Conservation (phyloP, 148 eudicot genomes). For the Fallopia convolvulus region DNA sequence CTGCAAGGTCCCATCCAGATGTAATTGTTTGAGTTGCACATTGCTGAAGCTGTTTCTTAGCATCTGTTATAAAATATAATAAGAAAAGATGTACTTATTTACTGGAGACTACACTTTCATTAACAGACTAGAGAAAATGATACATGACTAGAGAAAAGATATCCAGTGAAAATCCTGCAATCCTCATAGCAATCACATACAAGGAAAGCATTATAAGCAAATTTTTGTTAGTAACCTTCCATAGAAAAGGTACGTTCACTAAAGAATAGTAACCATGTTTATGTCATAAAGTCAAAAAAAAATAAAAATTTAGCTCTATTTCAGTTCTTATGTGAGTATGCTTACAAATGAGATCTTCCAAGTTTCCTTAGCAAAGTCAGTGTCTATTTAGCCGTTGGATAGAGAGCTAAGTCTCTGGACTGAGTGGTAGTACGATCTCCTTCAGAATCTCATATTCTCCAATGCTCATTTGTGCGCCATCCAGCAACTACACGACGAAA, state of each 20-base stretch:
- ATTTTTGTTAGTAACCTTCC: too few species aligned
- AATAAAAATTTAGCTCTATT: too few species aligned
- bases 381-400: too few species aligned
- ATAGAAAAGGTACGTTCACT: background rate
- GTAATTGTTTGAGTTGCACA: conserved; percentile 92
- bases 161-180: background rate
- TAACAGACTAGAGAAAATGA: background rate
- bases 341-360: too few species aligned
- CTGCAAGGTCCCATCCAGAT: conserved; percentile 61
- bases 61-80: conserved; percentile 49
- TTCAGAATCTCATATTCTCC: conserved; percentile 77
- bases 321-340: too few species aligned
- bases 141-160: background rate
- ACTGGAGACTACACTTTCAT: background rate
- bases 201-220: background rate
- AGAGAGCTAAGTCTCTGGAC: conserved; percentile 26
- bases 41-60: conserved; percentile 92
- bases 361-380: too few species aligned
- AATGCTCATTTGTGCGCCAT: conserved; percentile 47
- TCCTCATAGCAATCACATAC: background rate
- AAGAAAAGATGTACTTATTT: background rate
- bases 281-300: too few species aligned
- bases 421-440: conserved; percentile 74
- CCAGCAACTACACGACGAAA: conserved; percentile 41
- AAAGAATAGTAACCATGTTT: background rate